phyloP scores from a whole-genome alignment of 345 rosid species.

The Kernera saxatilis region DNA sequence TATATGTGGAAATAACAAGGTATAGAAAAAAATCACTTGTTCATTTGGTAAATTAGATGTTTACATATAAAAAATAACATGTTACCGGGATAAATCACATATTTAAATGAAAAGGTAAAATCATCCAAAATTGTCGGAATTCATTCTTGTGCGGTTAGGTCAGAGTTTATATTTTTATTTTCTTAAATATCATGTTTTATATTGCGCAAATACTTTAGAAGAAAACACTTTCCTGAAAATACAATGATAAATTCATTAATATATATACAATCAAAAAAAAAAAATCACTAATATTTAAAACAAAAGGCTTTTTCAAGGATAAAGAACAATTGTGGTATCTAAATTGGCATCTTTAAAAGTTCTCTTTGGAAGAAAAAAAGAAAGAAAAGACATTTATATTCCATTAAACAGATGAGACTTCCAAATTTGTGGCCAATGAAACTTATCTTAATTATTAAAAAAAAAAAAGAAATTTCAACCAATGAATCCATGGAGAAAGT shows the following conservation, averaged over 20 bases:
- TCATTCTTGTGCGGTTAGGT: too few species aligned
- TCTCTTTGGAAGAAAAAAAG: neutral
- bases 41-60: too few species aligned
- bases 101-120: too few species aligned
- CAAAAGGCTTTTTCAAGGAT: neutral
- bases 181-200: too few species aligned
- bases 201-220: too few species aligned
- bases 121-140: too few species aligned
- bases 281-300: neutral
- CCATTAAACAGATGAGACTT: neutral
- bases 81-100: too few species aligned
- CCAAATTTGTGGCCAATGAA: neutral
- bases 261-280: neutral
- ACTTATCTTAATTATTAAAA: neutral
- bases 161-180: too few species aligned
- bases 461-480: neutral
- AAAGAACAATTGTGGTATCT: neutral
- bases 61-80: too few species aligned
- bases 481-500: conserved; percentile 13
- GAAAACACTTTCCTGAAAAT: neutral
- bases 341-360: neutral
- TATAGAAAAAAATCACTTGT: too few species aligned
- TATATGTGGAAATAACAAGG: too few species aligned
- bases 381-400: neutral
- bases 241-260: neutral